A percentile compares a stretch with the other conserved stretches of the same genome.
phyloP scores from a whole-genome alignment of 2,329 filamentous ascomycete species.

The Parastagonospora avenae region DNA sequence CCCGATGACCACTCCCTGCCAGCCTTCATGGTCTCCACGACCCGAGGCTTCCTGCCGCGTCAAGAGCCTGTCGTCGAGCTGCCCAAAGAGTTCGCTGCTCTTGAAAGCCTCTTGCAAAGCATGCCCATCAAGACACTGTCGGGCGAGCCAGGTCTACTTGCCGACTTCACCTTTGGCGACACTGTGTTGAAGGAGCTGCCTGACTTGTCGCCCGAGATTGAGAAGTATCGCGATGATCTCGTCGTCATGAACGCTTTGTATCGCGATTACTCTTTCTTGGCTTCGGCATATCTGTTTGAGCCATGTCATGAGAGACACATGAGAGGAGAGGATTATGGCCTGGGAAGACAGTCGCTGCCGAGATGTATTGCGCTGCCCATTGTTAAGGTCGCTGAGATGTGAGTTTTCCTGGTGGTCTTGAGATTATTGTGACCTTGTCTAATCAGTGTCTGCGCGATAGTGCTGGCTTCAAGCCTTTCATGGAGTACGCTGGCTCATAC shows the following conservation, averaged over 20 bases:
- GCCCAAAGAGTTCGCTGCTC: slow-evolving; percentile 72
- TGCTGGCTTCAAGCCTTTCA: slow-evolving; percentile 83
- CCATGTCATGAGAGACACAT: slow-evolving; percentile 80
- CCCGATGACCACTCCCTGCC: slow-evolving; percentile 68
- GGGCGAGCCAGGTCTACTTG: slow-evolving; percentile 78
- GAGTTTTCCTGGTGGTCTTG: slow-evolving; percentile 51
- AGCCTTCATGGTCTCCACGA: slow-evolving; percentile 79
- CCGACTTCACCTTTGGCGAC: slow-evolving; percentile 73
- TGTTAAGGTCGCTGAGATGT: slow-evolving; percentile 83
- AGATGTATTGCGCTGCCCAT: slow-evolving; percentile 79
- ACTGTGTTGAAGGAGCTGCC: slow-evolving; percentile 75
- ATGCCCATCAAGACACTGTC: slow-evolving; percentile 79
- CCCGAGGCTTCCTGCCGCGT: slow-evolving; percentile 75
- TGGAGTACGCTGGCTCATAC: slow-evolving; percentile 77
- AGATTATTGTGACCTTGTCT: slow-evolving; percentile 13
- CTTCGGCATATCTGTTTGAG: slow-evolving; percentile 87
- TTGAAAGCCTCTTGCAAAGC: slow-evolving; percentile 73
- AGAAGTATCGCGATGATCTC: slow-evolving; percentile 73
- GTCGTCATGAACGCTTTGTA: slow-evolving; percentile 85
- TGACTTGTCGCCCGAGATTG: slow-evolving; percentile 74
- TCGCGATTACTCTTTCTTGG: slow-evolving; percentile 88
- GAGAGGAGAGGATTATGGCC: slow-evolving; percentile 73
- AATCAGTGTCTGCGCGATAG: slow-evolving; percentile 43
- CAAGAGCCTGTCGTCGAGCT: slow-evolving; percentile 58
- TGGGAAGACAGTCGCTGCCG: slow-evolving; percentile 76